Evolutionary conservation across 345 rosid genomes (phyloP).

Genomic region (Draba incana): DNA sequence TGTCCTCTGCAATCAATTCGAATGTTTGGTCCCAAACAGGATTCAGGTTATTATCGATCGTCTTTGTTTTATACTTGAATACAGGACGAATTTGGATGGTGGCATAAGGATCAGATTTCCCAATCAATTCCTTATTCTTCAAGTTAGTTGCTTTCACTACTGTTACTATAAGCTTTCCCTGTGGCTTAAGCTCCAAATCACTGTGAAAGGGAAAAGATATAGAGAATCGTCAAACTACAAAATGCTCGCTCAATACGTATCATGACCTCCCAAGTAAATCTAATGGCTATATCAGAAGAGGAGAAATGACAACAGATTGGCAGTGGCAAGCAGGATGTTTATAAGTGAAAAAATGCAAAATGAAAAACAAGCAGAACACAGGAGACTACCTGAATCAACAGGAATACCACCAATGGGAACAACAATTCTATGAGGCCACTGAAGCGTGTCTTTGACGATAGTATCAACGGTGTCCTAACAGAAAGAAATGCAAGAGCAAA

Average conservation of each 20-base stretch:
- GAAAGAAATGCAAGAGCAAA: slow-evolving; percentile 26
- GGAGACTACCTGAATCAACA: slow-evolving; percentile 74
- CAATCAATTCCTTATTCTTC: slow-evolving; percentile 98
- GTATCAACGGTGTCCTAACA: slow-evolving; percentile 85
- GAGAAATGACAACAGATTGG: slow-evolving; percentile 23
- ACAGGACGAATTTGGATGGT: slow-evolving; percentile 75
- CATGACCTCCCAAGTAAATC: slow-evolving; percentile 9
- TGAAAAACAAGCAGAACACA: slow-evolving; percentile 7
- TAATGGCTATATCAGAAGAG: slow-evolving; percentile 9
- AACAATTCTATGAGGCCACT: slow-evolving; percentile 99
- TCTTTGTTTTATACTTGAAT: slow-evolving; percentile 81
- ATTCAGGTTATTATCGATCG: slow-evolving; percentile 86
- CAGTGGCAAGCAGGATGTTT: background rate
- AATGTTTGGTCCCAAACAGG: slow-evolving; percentile 92
- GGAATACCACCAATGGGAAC: slow-evolving; percentile 95
- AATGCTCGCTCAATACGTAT: background rate
- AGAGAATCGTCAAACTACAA: slow-evolving; percentile 14
- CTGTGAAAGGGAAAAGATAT: slow-evolving; percentile 48
- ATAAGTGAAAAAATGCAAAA: slow-evolving; percentile 4
- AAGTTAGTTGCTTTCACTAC: slow-evolving; percentile 77
- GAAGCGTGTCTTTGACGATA: slow-evolving; percentile 89
- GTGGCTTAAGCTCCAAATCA: slow-evolving; percentile 96
- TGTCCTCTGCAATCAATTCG: slow-evolving; percentile 93
- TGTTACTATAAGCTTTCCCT: slow-evolving; percentile 76
- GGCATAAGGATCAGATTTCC: slow-evolving; percentile 97